Evolutionary conservation across 139 green algal species (phyloP), one percentile per base, ranked within the genome.

Genomic region (Pseudopediastrum boryanum): DNA sequence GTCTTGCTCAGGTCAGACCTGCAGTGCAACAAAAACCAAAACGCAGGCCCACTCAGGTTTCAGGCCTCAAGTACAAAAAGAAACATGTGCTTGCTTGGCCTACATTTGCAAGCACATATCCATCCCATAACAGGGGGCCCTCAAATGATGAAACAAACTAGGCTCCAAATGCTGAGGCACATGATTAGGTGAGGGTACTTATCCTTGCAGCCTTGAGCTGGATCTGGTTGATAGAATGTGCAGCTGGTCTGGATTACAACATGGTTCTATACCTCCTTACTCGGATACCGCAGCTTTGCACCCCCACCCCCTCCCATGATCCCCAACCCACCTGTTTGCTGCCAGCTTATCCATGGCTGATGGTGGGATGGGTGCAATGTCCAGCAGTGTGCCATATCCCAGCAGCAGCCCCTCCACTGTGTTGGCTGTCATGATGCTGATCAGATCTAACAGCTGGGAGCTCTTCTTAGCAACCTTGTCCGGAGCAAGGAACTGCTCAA

Each of bases 321-420:
- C 9, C 21, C 6, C 61, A 70, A 16, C 50, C 10, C 19, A 77
- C 71, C 71, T 78, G 71, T 31, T 68, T 27, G 35, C 23, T 3
- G 68, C n/a, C 25, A 78, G 36, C 38, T 78, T 78, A 2, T 78
- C 71, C 38, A 78, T 54, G 48, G 64, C 64, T 25, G 36, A 52
- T 31, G 71, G 71, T n/a, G 51, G 67, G 31, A 78, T 58, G 38
- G 51, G 39, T 23, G 71, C 39, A 2, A 78, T 27, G 4, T 67
- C 71, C 38, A 78, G 36, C 52, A 78, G 54, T 23, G 52, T 39
- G 9, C 25, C 16, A 31, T 78, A 78, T 1, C 71, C 54, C 8
- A 42, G 5, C 35, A 78, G 31, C 6, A 78, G 33, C 27, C 38
- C 65, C 21, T 78, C n/a, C 71, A 59, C 54, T 6, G 33, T 78